Evolutionary conservation across 768 basidiomycete species (phyloP), one percentile per base, ranked within the genome.

Genomic region (Rhodotorula kratochvilovae): DNA sequence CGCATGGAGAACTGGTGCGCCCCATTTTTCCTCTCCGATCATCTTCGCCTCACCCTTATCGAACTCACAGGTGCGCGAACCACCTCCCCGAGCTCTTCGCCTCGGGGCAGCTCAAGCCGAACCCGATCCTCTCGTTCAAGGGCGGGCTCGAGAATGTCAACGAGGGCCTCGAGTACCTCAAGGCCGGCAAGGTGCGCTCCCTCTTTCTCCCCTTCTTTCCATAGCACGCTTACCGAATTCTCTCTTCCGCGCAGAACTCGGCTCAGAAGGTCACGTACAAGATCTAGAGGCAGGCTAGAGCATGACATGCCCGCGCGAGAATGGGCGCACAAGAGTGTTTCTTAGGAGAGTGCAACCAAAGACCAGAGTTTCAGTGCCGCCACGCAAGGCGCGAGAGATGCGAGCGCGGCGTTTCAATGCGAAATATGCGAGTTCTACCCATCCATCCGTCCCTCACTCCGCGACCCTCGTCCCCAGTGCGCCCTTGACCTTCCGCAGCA

Each of bases 181-280:
- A 71, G 70, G 61, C 48, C 1, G 75, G 75, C 59, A 76, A 73
- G 68, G 74, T 76, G 54, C 27, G 63, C 45, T 51, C 19, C 17
- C 21, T 17, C 19, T 33, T 6, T 29, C 3, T 7, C 16, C 2
- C 39, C 36, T 46, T 3, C 42, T 42, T 27, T 33, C 17, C 33
- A 25, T 3, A 19, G 46, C 11, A 35, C 25, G 10, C 21, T 43
- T 25, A 11, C 3, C 12, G 7, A 10, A 1, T 17, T 17, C n/a
- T 6, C 5, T 23, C 27, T 13, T 29, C 1, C 27, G 19, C 54
- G 31, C 42, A 45, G 33, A 50, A 66, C 53, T 55, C 51, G 23
- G 66, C 25, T 5, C 59, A 61, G 59, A 67, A 61, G 66, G 31
- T 67, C 25, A 42, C 36, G 8, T 67, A 61, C 66, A 65, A 46